These are phyloP conservation scores for Antrodiella citrinella DNA, from an alignment of 768 basidiomycete genomes.

Conservation along the genomic window DNA sequence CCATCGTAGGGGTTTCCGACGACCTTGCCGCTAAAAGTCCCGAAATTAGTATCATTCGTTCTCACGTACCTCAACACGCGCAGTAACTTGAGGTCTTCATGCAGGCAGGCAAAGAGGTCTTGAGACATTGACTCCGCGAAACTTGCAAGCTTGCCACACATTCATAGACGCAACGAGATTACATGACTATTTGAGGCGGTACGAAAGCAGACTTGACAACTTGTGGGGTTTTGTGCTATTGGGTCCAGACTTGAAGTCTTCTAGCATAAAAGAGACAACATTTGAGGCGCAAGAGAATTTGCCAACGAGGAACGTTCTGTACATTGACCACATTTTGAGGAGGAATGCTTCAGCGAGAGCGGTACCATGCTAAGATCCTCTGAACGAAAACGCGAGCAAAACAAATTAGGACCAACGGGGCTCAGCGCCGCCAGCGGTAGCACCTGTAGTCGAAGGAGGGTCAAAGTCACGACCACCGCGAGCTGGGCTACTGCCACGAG, in stretches of 20 bases:
- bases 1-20: no score
- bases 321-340: background rate
- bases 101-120: no score
- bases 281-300: slow-evolving; percentile 25
- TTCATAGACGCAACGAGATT: slow-evolving; percentile 31
- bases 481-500: slow-evolving; percentile 54
- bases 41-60: no score
- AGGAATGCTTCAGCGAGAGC: slow-evolving; percentile 3
- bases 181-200: slow-evolving; percentile 47
- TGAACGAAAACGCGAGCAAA: slow-evolving; percentile 14
- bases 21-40: no score
- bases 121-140: background rate
- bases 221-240: slow-evolving; percentile 53
- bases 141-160: slow-evolving; percentile 14
- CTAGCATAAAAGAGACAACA: slow-evolving; percentile 31
- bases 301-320: background rate
- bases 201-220: slow-evolving; percentile 58
- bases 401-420: slow-evolving; percentile 53
- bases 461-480: slow-evolving; percentile 35
- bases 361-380: slow-evolving; percentile 16
- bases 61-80: no score
- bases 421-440: slow-evolving; percentile 31
- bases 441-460: slow-evolving; percentile 27
- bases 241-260: slow-evolving; percentile 27
- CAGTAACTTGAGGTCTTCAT: no score